Evolutionary conservation across 306 rosid genomes (phyloP).

Genomic region (Glycine tomentella): DNA sequence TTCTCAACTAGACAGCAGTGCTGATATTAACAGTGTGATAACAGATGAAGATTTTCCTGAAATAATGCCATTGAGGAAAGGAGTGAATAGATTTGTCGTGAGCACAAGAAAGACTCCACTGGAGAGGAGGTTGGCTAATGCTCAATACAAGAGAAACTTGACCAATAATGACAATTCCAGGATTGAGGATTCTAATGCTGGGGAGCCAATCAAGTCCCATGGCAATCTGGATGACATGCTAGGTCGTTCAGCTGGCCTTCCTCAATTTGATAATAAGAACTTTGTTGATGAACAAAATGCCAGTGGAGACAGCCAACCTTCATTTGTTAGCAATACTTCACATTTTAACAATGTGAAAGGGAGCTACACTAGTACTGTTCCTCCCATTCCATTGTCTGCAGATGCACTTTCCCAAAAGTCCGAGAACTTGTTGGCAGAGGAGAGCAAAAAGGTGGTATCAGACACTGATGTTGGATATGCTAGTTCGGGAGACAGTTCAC

Average conservation of each 20-base stretch:
- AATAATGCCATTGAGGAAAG: conserved; percentile 97
- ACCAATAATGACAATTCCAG: conserved; percentile 54
- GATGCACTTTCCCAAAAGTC: conserved; percentile 64
- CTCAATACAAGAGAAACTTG: conserved; percentile 64
- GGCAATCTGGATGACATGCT: conserved; percentile 55
- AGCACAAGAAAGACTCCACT: conserved; percentile 89
- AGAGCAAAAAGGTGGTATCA: conserved; percentile 36
- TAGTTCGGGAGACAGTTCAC: conserved; percentile 42
- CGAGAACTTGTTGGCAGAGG: conserved; percentile 47
- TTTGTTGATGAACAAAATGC: conserved; percentile 43
- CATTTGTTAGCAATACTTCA: conserved; percentile 45
- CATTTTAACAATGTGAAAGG: conserved; percentile 44
- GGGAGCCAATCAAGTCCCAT: conserved; percentile 36
- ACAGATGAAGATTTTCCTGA: conserved; percentile 92
- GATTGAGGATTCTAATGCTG: conserved; percentile 41
- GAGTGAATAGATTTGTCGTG: conserved; percentile 92
- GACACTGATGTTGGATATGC: conserved; percentile 38
- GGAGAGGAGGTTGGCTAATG: conserved; percentile 75
- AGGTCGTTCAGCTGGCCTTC: conserved; percentile 39
- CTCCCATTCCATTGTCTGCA: conserved; percentile 65
- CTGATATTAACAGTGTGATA: conserved; percentile 65
- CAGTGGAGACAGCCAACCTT: conserved; percentile 38
- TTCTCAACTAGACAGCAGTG: conserved; percentile 75
- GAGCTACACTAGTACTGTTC: conserved; percentile 54
- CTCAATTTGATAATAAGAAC: conserved; percentile 49